These are phyloP conservation scores for Pyrus betulifolia DNA, from an alignment of 306 rosid genomes.

Conservation along the genomic window DNA sequence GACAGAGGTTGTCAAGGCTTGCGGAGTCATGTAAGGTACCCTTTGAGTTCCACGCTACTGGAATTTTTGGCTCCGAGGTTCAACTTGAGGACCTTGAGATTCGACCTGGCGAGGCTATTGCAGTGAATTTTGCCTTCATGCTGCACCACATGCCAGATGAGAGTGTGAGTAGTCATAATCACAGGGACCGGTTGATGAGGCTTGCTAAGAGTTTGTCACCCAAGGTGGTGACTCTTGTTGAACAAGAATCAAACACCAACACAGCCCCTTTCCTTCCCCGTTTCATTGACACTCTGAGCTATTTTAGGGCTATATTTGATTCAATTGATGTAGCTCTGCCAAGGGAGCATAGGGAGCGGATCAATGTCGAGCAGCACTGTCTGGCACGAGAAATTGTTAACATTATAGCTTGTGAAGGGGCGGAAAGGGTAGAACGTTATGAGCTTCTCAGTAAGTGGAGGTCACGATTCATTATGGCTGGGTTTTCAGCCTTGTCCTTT, in stretches of 20 bases:
- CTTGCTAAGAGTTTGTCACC: conserved; percentile 62
- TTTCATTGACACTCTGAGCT: conserved; percentile 59
- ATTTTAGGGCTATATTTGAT: conserved; percentile 58
- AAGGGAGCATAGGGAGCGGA: conserved; percentile 65
- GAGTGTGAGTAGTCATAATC: conserved; percentile 48
- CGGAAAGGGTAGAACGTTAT: conserved; percentile 83
- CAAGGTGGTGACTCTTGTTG: conserved; percentile 82
- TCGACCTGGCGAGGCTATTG: conserved; percentile 60
- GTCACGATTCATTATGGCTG: conserved; percentile 64
- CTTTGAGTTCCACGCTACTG: conserved; percentile 58
- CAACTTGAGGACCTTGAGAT: conserved; percentile 49
- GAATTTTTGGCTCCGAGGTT: conserved; percentile 38
- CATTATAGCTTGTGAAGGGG: conserved; percentile 83
- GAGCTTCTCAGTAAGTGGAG: conserved; percentile 72
- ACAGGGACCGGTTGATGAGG: conserved; percentile 57
- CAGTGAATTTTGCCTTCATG: conserved; percentile 67
- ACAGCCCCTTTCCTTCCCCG: conserved; percentile 62
- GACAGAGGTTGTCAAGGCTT: conserved; percentile 44
- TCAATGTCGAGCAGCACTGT: conserved; percentile 82
- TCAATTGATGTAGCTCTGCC: conserved; percentile 64
- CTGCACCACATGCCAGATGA: conserved; percentile 88
- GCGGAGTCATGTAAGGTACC: conserved; percentile 60
- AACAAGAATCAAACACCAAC: conserved; percentile 66
- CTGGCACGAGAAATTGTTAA: conserved; percentile 82
- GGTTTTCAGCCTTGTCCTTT: conserved; percentile 66